phyloP scores from a whole-genome alignment of 192 early-diverging fungal species.

The Linnemannia elongata region DNA sequence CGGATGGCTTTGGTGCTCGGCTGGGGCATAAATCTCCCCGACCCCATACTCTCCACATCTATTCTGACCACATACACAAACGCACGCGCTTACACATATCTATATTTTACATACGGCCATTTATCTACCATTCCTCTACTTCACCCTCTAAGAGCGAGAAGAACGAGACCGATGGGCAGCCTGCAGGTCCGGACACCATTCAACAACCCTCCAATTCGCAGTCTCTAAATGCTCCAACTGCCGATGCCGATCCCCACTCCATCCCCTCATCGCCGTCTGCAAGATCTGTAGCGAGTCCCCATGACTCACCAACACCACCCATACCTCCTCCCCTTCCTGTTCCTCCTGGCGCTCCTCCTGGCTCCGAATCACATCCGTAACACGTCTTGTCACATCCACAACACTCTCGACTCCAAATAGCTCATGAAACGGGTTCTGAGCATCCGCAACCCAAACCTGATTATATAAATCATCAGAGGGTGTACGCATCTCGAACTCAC shows the following conservation, averaged over 20 bases:
- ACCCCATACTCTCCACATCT: not conserved
- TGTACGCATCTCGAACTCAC: conserved; percentile 65
- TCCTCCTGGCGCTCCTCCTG: conserved; percentile 11
- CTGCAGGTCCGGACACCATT: conserved; percentile 32
- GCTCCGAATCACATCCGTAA: conserved; percentile 22
- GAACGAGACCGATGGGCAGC: conserved; percentile 5
- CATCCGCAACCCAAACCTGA: conserved; percentile 62
- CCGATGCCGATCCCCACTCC: conserved; percentile 62
- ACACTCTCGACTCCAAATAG: conserved; percentile 40
- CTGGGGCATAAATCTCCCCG: not conserved
- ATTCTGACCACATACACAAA: not conserved
- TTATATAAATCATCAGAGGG: conserved; percentile 57
- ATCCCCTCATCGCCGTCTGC: conserved; percentile 58
- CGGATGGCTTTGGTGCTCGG: not conserved
- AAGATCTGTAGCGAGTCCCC: conserved; percentile 69
- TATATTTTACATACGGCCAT: no score
- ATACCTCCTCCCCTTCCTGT: conserved; percentile 22
- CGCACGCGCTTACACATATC: no score
- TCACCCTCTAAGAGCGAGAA: no score
- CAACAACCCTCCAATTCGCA: conserved; percentile 58
- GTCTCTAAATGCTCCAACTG: conserved; percentile 61
- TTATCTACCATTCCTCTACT: not conserved
- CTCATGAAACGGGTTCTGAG: conserved; percentile 23
- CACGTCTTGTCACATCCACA: conserved; percentile 23
- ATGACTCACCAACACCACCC: conserved; percentile 63